These are phyloP conservation scores for Wickerhamomyces sp. DNA, from an alignment of 1,139 yeast genomes.

Conservation along the genomic window DNA sequence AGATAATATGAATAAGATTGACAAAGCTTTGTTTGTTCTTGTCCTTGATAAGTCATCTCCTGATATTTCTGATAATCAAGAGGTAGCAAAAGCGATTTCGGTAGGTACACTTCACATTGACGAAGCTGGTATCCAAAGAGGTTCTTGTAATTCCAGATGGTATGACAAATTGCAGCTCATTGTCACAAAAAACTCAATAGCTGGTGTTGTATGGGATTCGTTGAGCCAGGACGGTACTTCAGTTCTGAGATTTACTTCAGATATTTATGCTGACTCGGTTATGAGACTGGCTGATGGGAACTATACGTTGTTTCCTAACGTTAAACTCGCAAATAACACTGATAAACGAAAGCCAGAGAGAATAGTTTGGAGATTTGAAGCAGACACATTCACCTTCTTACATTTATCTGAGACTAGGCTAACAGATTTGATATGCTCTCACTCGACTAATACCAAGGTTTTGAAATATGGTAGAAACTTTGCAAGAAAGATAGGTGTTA, in stretches of 20 bases:
- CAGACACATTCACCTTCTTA: conserved; percentile 39
- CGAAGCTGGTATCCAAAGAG: conserved; percentile 56
- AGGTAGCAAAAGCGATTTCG: conserved; percentile 42
- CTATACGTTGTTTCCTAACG: conserved; percentile 40
- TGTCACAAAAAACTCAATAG: conserved; percentile 65
- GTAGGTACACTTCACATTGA: conserved; percentile 63
- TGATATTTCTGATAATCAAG: conserved; percentile 39
- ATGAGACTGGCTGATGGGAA: conserved; percentile 68
- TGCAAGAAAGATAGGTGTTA: conserved; percentile 46
- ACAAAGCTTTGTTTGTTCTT: conserved; percentile 61
- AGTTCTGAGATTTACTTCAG: conserved; percentile 67
- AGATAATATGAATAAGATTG: conserved; percentile 44
- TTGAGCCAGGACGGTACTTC: conserved; percentile 79
- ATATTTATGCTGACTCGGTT: conserved; percentile 70
- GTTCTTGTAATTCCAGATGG: conserved; percentile 77
- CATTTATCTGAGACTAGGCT: conserved; percentile 73
- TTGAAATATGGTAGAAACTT: conserved; percentile 43
- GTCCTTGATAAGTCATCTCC: conserved; percentile 60
- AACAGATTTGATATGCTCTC: conserved; percentile 71
- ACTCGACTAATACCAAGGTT: conserved; percentile 47
- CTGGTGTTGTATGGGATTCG: conserved; percentile 74
- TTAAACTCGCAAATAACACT: conserved; percentile 9
- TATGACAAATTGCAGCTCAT: conserved; percentile 71
- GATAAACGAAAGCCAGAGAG: conserved; percentile 39
- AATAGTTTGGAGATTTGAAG: conserved; percentile 48